A percentile compares a stretch with the other conserved stretches of the same genome.
phyloP scores from a whole-genome alignment of 1,139 yeast species.

The Pneumocystis jirovecii region DNA sequence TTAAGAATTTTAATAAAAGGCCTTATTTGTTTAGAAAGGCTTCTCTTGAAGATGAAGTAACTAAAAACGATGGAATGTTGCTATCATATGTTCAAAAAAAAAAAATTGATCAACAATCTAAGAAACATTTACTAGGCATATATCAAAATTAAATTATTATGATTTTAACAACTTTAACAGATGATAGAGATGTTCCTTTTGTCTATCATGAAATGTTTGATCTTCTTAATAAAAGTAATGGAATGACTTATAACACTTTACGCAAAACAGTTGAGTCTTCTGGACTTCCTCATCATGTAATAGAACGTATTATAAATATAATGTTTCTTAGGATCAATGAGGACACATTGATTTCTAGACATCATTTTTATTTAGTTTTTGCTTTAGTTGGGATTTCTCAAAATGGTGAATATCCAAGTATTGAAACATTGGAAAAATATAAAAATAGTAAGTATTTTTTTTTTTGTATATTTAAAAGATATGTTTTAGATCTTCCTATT shows the following conservation, averaged over 20 bases:
- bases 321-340: neutral
- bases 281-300: neutral
- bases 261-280: neutral
- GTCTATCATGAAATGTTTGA: neutral
- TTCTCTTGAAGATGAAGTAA: neutral
- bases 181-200: neutral
- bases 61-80: neutral
- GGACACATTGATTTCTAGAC: conserved; percentile 12
- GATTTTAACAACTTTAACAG: neutral
- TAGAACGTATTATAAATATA: neutral
- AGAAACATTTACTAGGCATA: neutral
- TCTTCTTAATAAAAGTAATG: neutral
- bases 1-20: neutral
- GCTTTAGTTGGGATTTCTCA: conserved; percentile 25
- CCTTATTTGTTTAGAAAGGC: neutral
- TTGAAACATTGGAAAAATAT: conserved; percentile 16
- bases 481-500: neutral
- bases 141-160: neutral
- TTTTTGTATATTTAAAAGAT: conserved; percentile 1
- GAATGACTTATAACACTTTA: neutral
- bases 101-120: neutral
- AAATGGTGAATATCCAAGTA: conserved; percentile 21
- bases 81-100: neutral
- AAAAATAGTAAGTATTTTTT: conserved; percentile 5
- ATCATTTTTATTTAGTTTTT: conserved; percentile 23